Conservation (phyloP, 257 asterid species). For the Penstemon barbatus region DNA sequence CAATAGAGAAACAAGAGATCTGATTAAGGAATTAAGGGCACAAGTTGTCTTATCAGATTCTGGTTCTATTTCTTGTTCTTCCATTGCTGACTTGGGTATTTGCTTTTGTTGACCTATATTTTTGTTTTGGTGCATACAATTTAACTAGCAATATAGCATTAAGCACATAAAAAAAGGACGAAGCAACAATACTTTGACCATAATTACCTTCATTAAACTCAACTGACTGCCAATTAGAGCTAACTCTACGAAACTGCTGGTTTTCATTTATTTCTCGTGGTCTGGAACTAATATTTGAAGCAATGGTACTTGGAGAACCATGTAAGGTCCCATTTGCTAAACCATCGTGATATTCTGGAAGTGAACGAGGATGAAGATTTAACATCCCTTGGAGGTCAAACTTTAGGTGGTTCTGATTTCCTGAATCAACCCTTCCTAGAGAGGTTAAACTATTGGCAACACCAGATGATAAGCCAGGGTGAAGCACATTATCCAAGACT, state of each 20-base stretch:
- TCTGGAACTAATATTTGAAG: slow-evolving; percentile 56
- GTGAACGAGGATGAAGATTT: slow-evolving; percentile 73
- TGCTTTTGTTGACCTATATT: neutral
- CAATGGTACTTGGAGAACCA: slow-evolving; percentile 66
- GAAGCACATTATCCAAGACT: slow-evolving; percentile 56
- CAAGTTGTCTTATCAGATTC: neutral
- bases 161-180: slow-evolving; percentile 11
- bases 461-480: slow-evolving; percentile 60
- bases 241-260: slow-evolving; percentile 60
- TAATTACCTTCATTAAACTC: slow-evolving; percentile 69
- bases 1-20: slow-evolving; percentile 15
- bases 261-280: slow-evolving; percentile 58
- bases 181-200: slow-evolving; percentile 17
- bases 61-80: slow-evolving; percentile 5
- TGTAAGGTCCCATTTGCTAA: slow-evolving; percentile 57
- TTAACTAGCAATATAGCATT: slow-evolving; percentile 3
- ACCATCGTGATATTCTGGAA: slow-evolving; percentile 77
- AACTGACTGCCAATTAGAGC: slow-evolving; percentile 55
- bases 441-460: slow-evolving; percentile 68
- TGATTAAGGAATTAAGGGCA: slow-evolving; percentile 1
- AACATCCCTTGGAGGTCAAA: slow-evolving; percentile 57
- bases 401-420: slow-evolving; percentile 55
- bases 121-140: neutral
- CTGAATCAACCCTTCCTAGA: slow-evolving; percentile 53
- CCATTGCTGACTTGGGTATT: slow-evolving; percentile 11